Conservation (phyloP, 164 flowering plant species). For the Dillenia suffruticosa region DNA sequence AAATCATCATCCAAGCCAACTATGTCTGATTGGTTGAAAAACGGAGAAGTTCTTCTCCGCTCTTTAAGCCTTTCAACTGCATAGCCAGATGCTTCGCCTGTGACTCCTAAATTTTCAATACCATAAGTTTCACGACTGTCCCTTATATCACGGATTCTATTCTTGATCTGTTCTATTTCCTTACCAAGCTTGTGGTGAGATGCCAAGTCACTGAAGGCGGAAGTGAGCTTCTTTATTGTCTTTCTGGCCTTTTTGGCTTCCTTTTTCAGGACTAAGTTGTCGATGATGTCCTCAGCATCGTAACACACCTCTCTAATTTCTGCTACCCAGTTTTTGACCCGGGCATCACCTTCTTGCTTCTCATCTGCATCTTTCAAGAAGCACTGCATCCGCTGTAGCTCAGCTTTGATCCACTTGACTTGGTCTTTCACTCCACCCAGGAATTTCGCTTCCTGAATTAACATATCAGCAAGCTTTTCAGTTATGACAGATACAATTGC, state of each 20-base stretch:
- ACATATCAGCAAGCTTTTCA: no score
- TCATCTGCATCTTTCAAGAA: constrained; percentile 2
- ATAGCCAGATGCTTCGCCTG: background rate
- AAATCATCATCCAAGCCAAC: constrained; percentile 1
- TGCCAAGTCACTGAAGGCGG: background rate
- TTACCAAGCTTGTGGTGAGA: background rate
- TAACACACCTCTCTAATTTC: background rate
- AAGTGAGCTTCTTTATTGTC: background rate
- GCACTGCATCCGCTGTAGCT: constrained; percentile 2
- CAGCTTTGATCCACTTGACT: background rate
- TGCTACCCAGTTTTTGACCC: background rate
- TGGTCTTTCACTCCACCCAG: background rate
- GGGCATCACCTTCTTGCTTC: background rate
- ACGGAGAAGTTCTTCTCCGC: constrained; percentile 6
- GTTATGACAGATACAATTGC: no score
- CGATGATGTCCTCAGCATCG: constrained; percentile 6
- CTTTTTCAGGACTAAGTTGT: background rate
- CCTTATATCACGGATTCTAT: background rate
- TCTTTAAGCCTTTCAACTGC: background rate
- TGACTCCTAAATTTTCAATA: background rate
- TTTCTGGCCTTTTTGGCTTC: background rate
- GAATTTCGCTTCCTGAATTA: no score
- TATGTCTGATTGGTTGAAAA: background rate
- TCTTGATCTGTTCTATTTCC: background rate
- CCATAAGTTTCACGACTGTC: background rate